phyloP scores from a whole-genome alignment of 345 rosid genomes.

The Dimocarpus longan region DNA sequence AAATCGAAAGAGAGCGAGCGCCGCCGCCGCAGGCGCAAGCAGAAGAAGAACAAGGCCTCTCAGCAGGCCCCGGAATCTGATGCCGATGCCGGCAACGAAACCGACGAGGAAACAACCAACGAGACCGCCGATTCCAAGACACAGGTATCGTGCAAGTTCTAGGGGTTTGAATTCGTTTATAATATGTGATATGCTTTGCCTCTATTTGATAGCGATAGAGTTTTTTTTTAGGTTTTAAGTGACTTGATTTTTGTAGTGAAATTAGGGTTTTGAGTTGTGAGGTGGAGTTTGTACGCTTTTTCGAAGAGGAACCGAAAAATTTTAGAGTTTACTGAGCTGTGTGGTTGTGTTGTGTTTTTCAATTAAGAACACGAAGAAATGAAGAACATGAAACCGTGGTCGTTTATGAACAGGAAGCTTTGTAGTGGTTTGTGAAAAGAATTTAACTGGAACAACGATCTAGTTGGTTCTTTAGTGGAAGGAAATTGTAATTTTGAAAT shows the following conservation, averaged over 20 bases:
- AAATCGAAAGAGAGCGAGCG: conserved; percentile 82
- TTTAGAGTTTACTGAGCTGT: neutral
- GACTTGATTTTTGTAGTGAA: neutral
- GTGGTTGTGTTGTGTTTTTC: neutral
- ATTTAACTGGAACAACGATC: neutral
- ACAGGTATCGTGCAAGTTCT: conserved; percentile 14
- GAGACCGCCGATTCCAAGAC: conserved; percentile 56
- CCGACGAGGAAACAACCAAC: conserved; percentile 46
- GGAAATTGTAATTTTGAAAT: neutral
- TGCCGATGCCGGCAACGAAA: conserved; percentile 36
- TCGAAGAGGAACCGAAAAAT: neutral
- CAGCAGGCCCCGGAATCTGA: conserved; percentile 22
- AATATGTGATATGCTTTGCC: neutral
- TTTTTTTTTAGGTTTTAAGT: neutral
- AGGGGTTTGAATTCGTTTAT: neutral
- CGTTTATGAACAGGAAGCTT: neutral
- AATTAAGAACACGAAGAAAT: neutral
- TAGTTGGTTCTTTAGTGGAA: neutral
- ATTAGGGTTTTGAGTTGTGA: conserved; percentile 11
- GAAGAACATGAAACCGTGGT: neutral
- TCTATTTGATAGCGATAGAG: neutral
- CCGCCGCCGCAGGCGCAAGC: conserved; percentile 98
- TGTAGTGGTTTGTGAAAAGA: neutral
- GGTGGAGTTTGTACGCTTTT: neutral
- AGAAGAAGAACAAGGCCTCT: conserved; percentile 79